Evolutionary conservation across 2,329 filamentous ascomycete species (phyloP).

Genomic region (Pestalotiopsis sp.): DNA sequence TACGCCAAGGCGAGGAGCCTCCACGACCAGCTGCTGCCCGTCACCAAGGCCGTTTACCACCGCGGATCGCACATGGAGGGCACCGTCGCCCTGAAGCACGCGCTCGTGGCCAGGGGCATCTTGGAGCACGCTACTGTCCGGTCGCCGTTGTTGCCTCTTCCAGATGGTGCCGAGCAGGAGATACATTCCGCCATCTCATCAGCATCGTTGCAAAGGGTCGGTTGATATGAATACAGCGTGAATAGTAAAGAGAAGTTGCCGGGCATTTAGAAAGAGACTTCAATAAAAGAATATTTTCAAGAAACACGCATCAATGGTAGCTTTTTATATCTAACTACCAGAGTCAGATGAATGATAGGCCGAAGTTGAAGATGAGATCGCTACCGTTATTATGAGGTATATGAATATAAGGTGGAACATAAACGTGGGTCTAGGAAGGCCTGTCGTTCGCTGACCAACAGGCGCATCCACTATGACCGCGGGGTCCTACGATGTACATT

Average conservation of each 20-base stretch:
- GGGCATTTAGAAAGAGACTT: too few relatives aligned
- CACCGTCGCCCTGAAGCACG: conserved; percentile 52
- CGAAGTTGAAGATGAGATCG: too few relatives aligned
- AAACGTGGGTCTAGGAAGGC: not conserved
- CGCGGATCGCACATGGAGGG: conserved; percentile 57
- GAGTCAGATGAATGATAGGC: too few relatives aligned
- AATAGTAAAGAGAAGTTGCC: not conserved
- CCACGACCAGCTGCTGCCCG: conserved; percentile 50
- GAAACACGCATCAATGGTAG: too few relatives aligned
- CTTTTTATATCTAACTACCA: too few relatives aligned
- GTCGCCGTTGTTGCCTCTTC: conserved; percentile 45
- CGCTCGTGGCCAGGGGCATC: conserved; percentile 50
- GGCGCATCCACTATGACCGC: not conserved
- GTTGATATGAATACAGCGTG: not conserved
- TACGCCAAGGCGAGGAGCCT: conserved; percentile 47
- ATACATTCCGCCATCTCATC: conserved; percentile 40
- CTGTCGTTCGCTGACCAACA: not conserved
- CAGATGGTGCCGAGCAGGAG: conserved; percentile 41
- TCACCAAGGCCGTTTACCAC: conserved; percentile 55
- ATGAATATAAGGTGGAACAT: not conserved
- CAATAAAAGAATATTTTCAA: too few relatives aligned
- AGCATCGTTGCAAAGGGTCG: conserved; percentile 11
- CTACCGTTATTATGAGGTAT: not conserved
- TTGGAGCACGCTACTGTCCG: conserved; percentile 49
- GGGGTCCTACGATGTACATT: too few relatives aligned